Evolutionary conservation across 2,329 filamentous ascomycete species (phyloP).

Genomic region (Xylariaceae sp.): DNA sequence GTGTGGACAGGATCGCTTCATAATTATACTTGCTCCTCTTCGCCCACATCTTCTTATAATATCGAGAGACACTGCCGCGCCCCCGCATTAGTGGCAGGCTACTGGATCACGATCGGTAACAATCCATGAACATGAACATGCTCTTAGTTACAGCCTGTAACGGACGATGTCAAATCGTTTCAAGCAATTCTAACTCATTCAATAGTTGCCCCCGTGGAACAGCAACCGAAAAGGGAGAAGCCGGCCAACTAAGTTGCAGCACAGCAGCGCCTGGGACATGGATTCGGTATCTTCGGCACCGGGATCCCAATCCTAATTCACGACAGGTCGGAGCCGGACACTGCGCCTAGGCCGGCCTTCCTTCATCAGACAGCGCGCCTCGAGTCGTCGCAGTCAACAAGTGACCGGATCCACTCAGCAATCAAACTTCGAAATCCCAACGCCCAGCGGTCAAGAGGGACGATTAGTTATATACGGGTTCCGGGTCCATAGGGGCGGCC

Average conservation of each 20-base stretch:
- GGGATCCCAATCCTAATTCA: slow-evolving; percentile 25
- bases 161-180: neutral
- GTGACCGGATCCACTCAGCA: slow-evolving; percentile 20
- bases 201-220: neutral
- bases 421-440: slow-evolving; percentile 17
- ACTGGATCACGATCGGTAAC: slow-evolving; percentile 7
- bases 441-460: slow-evolving; percentile 5
- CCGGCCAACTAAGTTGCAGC: slow-evolving; percentile 14
- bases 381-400: slow-evolving; percentile 14
- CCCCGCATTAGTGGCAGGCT: slow-evolving; percentile 15
- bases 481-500: neutral
- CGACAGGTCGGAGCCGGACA: slow-evolving; percentile 13
- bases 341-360: slow-evolving; percentile 6
- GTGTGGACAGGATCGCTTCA: neutral
- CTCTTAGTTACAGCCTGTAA: slow-evolving; percentile 12
- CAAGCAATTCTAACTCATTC: neutral
- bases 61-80: slow-evolving; percentile 6
- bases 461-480: neutral
- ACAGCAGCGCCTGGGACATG: slow-evolving; percentile 23
- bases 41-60: slow-evolving; percentile 8
- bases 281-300: slow-evolving; percentile 29
- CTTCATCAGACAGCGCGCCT: slow-evolving; percentile 14
- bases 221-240: neutral
- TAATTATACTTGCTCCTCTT: slow-evolving; percentile 20
- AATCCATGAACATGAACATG: slow-evolving; percentile 9